Evolutionary conservation across 2,329 filamentous ascomycete species (phyloP).

Genomic region (Clarireedia homoeocarpa): DNA sequence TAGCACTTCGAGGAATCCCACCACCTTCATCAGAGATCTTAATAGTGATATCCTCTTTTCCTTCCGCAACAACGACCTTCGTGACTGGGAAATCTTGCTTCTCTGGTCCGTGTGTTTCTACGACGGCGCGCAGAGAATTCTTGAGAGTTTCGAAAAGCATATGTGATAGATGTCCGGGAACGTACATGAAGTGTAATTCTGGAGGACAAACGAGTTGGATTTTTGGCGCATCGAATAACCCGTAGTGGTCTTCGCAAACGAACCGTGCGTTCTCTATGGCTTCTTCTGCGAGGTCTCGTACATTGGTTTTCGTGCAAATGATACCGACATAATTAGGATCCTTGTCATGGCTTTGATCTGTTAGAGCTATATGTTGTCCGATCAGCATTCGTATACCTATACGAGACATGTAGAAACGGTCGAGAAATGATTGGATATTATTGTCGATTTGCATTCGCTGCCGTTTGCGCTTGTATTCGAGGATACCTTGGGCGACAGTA

Average conservation of each 20-base stretch:
- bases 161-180: constrained; percentile 95
- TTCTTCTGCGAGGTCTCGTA: constrained; percentile 88
- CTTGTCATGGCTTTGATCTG: constrained; percentile 80
- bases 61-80: constrained; percentile 95
- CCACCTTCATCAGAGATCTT: constrained; percentile 97
- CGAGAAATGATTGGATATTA: constrained; percentile 93
- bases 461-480: constrained; percentile 93
- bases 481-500: constrained; percentile 93
- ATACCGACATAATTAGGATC: constrained; percentile 96
- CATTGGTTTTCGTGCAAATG: constrained; percentile 98
- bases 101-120: constrained; percentile 89
- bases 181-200: constrained; percentile 97
- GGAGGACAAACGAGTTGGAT: constrained; percentile 94
- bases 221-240: constrained; percentile 91
- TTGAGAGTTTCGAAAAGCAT: constrained; percentile 99
- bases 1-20: constrained; percentile 85
- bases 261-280: constrained; percentile 99
- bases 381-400: constrained; percentile 99
- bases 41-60: constrained; percentile 97
- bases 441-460: constrained; percentile 98
- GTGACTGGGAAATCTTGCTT: constrained; percentile 95
- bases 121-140: constrained; percentile 93
- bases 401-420: constrained; percentile 99
- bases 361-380: constrained; percentile 94
- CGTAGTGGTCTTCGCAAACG: constrained; percentile 97